Evolutionary conservation across 2,329 filamentous ascomycete species (phyloP).

Genomic region (Dactylellina parvicollis): DNA sequence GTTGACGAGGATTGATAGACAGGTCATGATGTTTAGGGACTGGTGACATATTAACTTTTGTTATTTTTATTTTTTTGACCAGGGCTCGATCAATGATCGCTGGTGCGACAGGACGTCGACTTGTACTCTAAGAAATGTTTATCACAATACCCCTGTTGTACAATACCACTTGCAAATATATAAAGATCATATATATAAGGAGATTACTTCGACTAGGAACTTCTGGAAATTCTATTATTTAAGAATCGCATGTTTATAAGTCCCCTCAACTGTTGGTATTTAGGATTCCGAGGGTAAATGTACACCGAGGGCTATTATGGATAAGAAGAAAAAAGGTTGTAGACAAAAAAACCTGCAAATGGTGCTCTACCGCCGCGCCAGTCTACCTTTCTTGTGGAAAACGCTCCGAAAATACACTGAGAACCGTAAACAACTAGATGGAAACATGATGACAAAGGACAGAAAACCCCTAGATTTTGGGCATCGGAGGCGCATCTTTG

Average conservation of each 20-base stretch:
- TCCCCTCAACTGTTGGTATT: neutral
- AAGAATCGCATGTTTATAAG: too few species aligned
- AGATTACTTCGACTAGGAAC: too few species aligned
- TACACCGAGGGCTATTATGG: neutral
- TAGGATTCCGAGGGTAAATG: neutral
- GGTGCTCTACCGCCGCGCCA: slow-evolving; percentile 22
- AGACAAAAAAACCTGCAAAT: neutral
- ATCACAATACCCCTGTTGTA: too few species aligned
- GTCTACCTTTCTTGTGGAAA: slow-evolving; percentile 22
- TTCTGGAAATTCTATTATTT: too few species aligned
- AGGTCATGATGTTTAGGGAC: slow-evolving; percentile 84
- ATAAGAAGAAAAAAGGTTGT: neutral
- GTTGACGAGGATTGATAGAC: slow-evolving; percentile 81
- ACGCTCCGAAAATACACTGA: neutral
- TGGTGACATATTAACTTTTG: slow-evolving; percentile 64
- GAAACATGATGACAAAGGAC: slow-evolving; percentile 3
- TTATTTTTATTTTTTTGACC: neutral
- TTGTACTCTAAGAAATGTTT: too few species aligned
- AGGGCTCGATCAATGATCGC: neutral
- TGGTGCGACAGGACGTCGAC: too few species aligned
- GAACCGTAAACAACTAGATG: slow-evolving; percentile 5
- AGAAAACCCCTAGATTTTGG: slow-evolving; percentile 19
- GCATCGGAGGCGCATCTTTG: slow-evolving; percentile 9
- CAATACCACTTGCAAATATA: too few species aligned
- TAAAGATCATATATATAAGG: too few species aligned